Evolutionary conservation across 176 grass and related monocot species (phyloP).

Genomic region (Tillandsia leiboldiana): DNA sequence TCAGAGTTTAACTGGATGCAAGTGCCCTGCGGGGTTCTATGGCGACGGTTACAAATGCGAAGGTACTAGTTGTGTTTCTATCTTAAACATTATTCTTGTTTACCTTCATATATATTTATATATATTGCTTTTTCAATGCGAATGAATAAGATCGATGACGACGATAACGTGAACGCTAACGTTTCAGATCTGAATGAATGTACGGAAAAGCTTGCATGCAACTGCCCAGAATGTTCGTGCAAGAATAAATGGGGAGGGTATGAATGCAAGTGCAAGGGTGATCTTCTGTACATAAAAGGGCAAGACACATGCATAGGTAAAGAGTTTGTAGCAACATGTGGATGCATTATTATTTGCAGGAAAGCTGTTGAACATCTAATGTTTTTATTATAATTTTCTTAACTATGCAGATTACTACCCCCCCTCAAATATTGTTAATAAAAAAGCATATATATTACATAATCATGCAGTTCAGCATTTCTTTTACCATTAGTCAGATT

Average conservation of each 20-base stretch:
- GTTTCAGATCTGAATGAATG: conserved; percentile 73
- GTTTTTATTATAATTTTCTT: too few species aligned
- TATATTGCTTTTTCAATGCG: not conserved
- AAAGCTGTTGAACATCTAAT: too few species aligned
- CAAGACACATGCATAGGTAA: conserved; percentile 86
- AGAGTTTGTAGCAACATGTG: not conserved
- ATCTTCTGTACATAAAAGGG: conserved; percentile 48
- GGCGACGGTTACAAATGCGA: conserved; percentile 61
- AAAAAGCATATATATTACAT: too few species aligned
- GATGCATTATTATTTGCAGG: not conserved
- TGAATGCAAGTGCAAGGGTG: conserved; percentile 65
- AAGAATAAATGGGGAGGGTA: conserved; percentile 68
- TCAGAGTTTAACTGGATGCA: conserved; percentile 47
- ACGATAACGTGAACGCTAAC: not conserved
- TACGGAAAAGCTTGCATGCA: conserved; percentile 59
- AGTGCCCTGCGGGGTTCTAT: conserved; percentile 57
- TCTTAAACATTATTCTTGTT: not conserved
- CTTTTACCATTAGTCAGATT: not conserved
- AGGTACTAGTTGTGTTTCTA: conserved; percentile 21
- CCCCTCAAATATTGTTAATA: too few species aligned
- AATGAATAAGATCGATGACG: not conserved
- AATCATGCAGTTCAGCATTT: too few species aligned
- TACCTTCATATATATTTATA: not conserved
- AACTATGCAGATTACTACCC: too few species aligned
- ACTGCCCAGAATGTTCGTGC: conserved; percentile 64